Conservation (phyloP, 805 yeast species). For the Candida golubevii region DNA sequence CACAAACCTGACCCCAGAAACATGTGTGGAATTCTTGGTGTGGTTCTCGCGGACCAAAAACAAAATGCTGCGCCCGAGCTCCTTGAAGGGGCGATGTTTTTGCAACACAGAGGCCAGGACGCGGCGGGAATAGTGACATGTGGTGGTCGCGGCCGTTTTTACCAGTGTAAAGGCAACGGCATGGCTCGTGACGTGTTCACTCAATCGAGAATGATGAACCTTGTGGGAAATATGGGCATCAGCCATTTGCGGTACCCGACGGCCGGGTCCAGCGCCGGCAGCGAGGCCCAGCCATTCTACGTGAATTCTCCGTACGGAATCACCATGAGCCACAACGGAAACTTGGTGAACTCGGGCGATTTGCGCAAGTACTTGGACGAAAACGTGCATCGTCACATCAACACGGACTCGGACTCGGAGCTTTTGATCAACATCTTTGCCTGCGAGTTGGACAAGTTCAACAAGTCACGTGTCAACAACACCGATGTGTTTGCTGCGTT, state of each 20-base stretch:
- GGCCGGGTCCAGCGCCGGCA: slow-evolving; percentile 91
- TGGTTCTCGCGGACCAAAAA: slow-evolving; percentile 72
- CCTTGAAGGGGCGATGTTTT: slow-evolving; percentile 85
- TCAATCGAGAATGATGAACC: slow-evolving; percentile 65
- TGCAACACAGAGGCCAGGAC: slow-evolving; percentile 98
- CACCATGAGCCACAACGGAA: slow-evolving; percentile 88
- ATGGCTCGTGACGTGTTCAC: slow-evolving; percentile 98
- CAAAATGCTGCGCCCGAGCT: slow-evolving; percentile 82
- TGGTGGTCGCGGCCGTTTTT: slow-evolving; percentile 87
- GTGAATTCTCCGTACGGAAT: slow-evolving; percentile 97
- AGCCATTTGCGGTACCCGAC: slow-evolving; percentile 96
- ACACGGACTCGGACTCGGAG: slow-evolving; percentile 96
- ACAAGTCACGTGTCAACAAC: slow-evolving; percentile 89
- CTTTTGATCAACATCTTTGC: slow-evolving; percentile 87
- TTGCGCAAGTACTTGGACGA: slow-evolving; percentile 81
- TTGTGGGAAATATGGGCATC: slow-evolving; percentile 92
- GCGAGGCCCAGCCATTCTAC: slow-evolving; percentile 98
- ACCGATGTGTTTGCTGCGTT: slow-evolving; percentile 85
- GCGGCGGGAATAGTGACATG: slow-evolving; percentile 99
- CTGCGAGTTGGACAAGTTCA: slow-evolving; percentile 81
- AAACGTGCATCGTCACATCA: slow-evolving; percentile 92
- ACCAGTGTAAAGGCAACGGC: slow-evolving; percentile 98
- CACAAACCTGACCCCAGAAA: not conserved
- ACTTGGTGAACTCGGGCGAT: slow-evolving; percentile 80
- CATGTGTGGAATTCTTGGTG: slow-evolving; percentile 97